Base-by-base conservation (phyloP, 2,329 filamentous ascomycete genomes). In the Trichoderma gracile region DNA sequence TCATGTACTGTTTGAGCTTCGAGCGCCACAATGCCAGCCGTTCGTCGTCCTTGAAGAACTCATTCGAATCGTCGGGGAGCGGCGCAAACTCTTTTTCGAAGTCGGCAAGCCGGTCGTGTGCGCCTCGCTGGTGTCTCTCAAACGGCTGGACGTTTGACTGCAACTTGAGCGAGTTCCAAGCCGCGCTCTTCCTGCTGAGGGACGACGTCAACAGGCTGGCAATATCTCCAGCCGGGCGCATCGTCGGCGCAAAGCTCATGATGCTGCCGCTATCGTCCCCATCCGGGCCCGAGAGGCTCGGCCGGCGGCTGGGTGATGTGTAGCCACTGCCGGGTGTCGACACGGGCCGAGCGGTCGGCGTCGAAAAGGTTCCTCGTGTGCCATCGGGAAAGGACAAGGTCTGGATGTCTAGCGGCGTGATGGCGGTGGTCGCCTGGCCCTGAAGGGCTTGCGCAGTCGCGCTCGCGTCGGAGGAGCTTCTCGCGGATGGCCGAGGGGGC, bases 1-100 rank as follows among this genome's bases (percentile, higher is more conserved):
- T 96, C 78, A 99, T 87, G 76, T 97, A 99, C 77, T 99, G 95
- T 77, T 99, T 99, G 67, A 93, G 83, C 79, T 98, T 98, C 43
- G 90, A 86, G 74, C 93, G 95, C 93, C 93, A 99, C 68, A 88
- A 82, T 17, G 81, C 79, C 46, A 97, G 81, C 27, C 92, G 79
- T 53, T 82, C 78, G 53, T 88, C 86, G 61, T 86, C 84, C 53
- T 75, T 77, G 66, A 78, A 74, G 40, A 76, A 74, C 53, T 77
- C 75, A 62, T 76, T 73, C 7, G 72, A 69, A 30, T 80, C 82
- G 7, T 87, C 84, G 0, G 88, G 89, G 46, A 96, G 82, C 27
- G 87, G 80, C 66, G 93, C 89, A 69, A 97, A 96, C 74, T 98
- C 94, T 67, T 81, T 79, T 47, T 86, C 81, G 69, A 97, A 96